A percentile compares a stretch with the other conserved stretches of the same genome.
Conservation (phyloP, 1,284 basidiomycete species). For the Ceratorhiza oryzae-sativae region DNA sequence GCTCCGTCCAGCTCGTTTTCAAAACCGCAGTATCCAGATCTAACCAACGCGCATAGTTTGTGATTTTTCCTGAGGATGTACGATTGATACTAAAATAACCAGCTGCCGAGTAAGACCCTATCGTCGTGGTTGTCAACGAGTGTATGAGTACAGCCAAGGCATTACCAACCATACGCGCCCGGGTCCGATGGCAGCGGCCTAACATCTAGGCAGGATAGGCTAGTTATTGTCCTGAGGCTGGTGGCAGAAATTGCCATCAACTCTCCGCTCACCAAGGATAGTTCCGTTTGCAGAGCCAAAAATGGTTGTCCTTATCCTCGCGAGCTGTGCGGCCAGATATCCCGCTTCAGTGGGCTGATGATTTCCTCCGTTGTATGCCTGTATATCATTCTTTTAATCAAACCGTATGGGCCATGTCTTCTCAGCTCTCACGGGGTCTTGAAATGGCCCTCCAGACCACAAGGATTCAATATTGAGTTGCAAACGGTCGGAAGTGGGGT, state of each 20-base stretch:
- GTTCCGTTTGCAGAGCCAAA: slow-evolving; percentile 66
- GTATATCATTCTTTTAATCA: slow-evolving; percentile 29
- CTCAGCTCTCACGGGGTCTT: slow-evolving; percentile 59
- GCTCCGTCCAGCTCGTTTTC: slow-evolving; percentile 65
- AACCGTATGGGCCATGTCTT: not conserved
- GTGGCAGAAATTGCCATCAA: slow-evolving; percentile 59
- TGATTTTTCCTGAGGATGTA: slow-evolving; percentile 48
- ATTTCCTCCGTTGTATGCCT: slow-evolving; percentile 78
- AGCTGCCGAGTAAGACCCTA: slow-evolving; percentile 73
- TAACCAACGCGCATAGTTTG: slow-evolving; percentile 68
- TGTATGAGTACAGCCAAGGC: slow-evolving; percentile 40
- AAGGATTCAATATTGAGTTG: slow-evolving; percentile 77
- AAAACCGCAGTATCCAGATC: slow-evolving; percentile 69
- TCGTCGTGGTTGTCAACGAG: not conserved
- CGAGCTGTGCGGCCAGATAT: slow-evolving; percentile 60
- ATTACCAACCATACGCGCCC: slow-evolving; percentile 65
- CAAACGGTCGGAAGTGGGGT: slow-evolving; percentile 63
- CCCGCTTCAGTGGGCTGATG: slow-evolving; percentile 57
- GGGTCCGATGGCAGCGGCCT: slow-evolving; percentile 59
- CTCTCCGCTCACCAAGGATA: slow-evolving; percentile 58
- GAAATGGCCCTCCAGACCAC: slow-evolving; percentile 77
- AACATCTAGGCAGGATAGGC: slow-evolving; percentile 56
- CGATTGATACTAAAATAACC: slow-evolving; percentile 65
- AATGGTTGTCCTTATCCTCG: slow-evolving; percentile 61
- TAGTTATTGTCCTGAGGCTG: slow-evolving; percentile 53